Conservation (phyloP, 2,329 filamentous ascomycete genomes). For the Botrytis porri region DNA sequence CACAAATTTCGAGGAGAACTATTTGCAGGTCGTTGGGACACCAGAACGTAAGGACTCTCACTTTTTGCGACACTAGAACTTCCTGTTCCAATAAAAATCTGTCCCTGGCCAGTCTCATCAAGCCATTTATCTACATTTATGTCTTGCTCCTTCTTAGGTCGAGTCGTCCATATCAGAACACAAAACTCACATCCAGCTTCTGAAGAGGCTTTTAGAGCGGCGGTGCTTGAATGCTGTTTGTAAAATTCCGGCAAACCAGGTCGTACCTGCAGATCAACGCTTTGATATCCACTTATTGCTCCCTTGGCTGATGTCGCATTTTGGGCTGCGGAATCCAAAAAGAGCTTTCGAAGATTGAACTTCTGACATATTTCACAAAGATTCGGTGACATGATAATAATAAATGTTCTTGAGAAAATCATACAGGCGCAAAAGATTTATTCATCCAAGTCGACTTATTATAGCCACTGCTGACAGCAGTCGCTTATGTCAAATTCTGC, state of each 20-base stretch:
- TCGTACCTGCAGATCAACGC: conserved; percentile 12
- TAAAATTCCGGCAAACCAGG: conserved; percentile 18
- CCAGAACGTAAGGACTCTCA: conserved; percentile 13
- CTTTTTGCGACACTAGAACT: conserved; percentile 17
- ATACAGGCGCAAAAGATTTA: background rate
- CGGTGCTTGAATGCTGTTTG: conserved; percentile 6
- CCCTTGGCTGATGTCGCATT: conserved; percentile 2
- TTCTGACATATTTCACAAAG: conserved; percentile 13
- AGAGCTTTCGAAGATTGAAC: conserved; percentile 9
- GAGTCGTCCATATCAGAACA: conserved; percentile 1
- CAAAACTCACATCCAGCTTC: conserved; percentile 9
- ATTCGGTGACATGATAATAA: background rate
- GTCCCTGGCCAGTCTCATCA: conserved; percentile 10
- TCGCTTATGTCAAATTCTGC: background rate
- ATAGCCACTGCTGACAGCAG: background rate
- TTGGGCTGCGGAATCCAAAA: conserved; percentile 16
- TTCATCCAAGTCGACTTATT: background rate
- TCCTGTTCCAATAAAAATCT: conserved; percentile 19
- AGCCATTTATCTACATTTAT: conserved; percentile 5
- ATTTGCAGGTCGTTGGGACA: conserved; percentile 14
- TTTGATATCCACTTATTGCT: conserved; percentile 10
- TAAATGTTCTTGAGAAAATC: background rate
- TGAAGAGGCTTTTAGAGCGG: conserved; percentile 3
- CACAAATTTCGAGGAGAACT: conserved; percentile 10
- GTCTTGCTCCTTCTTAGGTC: conserved; percentile 8